Evolutionary conservation across 345 rosid species (phyloP).

Genomic region (Bruguiera gymnorhiza): DNA sequence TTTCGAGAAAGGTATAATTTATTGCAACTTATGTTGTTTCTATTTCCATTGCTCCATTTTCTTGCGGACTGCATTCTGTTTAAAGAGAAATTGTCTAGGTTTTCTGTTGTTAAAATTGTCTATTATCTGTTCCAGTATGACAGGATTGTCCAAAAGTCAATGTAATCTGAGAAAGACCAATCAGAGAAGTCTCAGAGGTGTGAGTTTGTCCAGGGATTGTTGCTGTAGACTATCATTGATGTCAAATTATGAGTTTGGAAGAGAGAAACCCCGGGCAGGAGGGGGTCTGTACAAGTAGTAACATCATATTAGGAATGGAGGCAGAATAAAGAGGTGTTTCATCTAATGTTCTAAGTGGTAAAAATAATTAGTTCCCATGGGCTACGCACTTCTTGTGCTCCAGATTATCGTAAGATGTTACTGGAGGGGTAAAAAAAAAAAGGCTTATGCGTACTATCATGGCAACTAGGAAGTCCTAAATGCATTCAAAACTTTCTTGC

Average conservation of each 20-base stretch:
- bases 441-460: too few species aligned
- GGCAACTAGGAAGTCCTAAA: too few species aligned
- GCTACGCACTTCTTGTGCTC: too few species aligned
- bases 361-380: constrained; percentile 7
- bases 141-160: constrained; percentile 35
- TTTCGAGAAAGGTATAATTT: constrained; percentile 36
- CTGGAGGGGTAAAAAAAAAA: too few species aligned
- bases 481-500: too few species aligned
- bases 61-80: neutral
- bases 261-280: neutral
- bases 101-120: neutral
- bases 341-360: constrained; percentile 15
- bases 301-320: too few species aligned
- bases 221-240: constrained; percentile 51
- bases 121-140: constrained; percentile 14
- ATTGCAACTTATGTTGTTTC: neutral
- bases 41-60: neutral
- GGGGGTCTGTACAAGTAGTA: neutral
- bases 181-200: constrained; percentile 50
- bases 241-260: constrained; percentile 30
- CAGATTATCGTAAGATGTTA: too few species aligned
- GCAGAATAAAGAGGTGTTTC: constrained; percentile 6
- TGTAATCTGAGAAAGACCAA: constrained; percentile 45
- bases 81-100: too few species aligned
- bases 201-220: constrained; percentile 46